Base-by-base conservation (phyloP, 1,284 basidiomycete genomes). In the Ceratorhiza oryzae-sativae region DNA sequence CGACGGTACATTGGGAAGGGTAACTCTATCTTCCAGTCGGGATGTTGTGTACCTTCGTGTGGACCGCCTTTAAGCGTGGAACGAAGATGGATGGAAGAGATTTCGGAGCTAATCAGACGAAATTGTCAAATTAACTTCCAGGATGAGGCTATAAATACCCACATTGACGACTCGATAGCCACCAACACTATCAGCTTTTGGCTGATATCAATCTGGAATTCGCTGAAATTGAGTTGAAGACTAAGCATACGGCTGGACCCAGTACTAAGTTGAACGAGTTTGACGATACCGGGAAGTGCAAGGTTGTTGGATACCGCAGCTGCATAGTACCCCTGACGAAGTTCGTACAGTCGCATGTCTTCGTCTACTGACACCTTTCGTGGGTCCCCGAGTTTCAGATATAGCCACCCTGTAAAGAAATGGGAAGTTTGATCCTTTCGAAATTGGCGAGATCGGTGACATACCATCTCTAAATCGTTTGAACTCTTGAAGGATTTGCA, bases 181-280 rank as follows among this genome's bases (percentile, higher is more conserved):
- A 68, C 53, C 8, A 68, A 23, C 3, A 58, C 65, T 39, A 68
- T 55, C 23, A 68, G 20, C 18, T 32, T 53, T n/a, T 68, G 65
- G 30, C 65, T 68, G 12, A 39, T 34, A 45, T 68, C 65, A 32
- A 68, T 68, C 41, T 68, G 65, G 49, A 68, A 68, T 27, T 68
- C 65, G 65, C 65, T 68, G 46, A 68, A 68, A 3, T 68, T 30
- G 4, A 68, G 27, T 3, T 53, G 51, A 23, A 68, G 65, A 25
- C 23, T 56, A 13, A 68, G 18, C 23, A 56, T 23, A 9, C 39
- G 36, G 15, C 51, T 55, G 1, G 60, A 62, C 9, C 36, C 34
- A 27, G 23, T 58, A 53, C 41, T 46, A 39, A 68, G 27, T 5
- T 48, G 12, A 6, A 41, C 27, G 41, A 68, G 65, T 20, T 68